phyloP scores from a whole-genome alignment of 352 stramenopile species.

The Elongisporangium undulatum region DNA sequence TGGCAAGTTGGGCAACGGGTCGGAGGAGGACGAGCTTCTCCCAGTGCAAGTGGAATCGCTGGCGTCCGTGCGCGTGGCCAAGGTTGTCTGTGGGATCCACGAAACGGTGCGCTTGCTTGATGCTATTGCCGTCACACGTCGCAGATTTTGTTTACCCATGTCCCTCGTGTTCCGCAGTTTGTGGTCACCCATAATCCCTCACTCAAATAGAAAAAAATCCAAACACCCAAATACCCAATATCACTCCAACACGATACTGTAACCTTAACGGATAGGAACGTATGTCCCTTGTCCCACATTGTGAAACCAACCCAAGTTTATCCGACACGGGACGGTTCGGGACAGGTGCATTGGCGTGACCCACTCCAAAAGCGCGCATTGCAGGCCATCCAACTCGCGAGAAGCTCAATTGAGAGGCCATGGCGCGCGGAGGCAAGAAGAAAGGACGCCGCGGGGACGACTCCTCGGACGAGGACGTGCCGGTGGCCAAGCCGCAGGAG shows the following conservation, averaged over 20 bases:
- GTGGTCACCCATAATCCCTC: slow-evolving; percentile 42
- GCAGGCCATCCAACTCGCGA: neutral
- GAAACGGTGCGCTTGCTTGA: slow-evolving; percentile 47
- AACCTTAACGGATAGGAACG: neutral
- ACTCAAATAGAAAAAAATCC: slow-evolving; percentile 1
- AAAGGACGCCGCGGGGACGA: slow-evolving; percentile 62
- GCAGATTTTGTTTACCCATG: neutral
- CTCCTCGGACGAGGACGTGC: slow-evolving; percentile 64
- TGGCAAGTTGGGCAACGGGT: slow-evolving; percentile 66
- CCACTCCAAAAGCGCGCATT: neutral
- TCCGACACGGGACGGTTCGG: neutral
- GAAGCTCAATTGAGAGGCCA: slow-evolving; percentile 10
- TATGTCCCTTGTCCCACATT: neutral
- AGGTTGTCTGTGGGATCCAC: slow-evolving; percentile 38
- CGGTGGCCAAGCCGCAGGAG: slow-evolving; percentile 12
- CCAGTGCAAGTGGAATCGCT: slow-evolving; percentile 50
- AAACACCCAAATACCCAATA: slow-evolving; percentile 1
- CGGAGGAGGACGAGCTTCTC: slow-evolving; percentile 44
- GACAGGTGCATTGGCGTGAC: neutral
- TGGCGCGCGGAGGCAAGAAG: slow-evolving; percentile 84
- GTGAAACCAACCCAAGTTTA: neutral
- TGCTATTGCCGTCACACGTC: slow-evolving; percentile 8
- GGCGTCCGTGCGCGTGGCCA: slow-evolving; percentile 47
- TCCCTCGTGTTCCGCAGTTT: slow-evolving; percentile 24
- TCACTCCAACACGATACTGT: neutral